Evolutionary conservation across 2,329 filamentous ascomycete genomes (phyloP), one percentile per base, ranked within the genome.

Genomic region (Sodiomyces alkalinus): DNA sequence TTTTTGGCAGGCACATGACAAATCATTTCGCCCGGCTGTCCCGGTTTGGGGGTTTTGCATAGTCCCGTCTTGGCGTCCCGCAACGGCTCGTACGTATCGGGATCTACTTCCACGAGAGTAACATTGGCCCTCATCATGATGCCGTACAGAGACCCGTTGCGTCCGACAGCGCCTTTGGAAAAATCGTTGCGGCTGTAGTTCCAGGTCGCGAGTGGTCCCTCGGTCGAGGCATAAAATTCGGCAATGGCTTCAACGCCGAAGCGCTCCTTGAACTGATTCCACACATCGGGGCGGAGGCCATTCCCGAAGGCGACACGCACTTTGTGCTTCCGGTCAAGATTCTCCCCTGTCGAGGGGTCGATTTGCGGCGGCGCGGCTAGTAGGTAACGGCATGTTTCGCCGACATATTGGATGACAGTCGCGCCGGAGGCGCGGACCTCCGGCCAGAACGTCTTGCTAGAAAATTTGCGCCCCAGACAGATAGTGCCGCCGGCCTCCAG

Each of bases 321-420:
- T 0, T 59, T 64, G 55, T 92, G 78, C 37, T 74, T 67, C 40
- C 64, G 68, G 50, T 92, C 85, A 19, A 83, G 59, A 35, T 68
- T 62, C 43, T 76, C 68, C 13, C 75, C 74, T 0, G 74, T 81
- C 6, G 46, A 47, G 0, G 74, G 62, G 39, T 83, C 74, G 16
- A 60, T 49, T 31, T 76, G 62, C 0, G 69, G 60, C 3, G 77
- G 68, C 0, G 73, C 70, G 0, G 78, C 64, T 8, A 92, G 62
- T 4, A 92, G 65, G 48, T 92, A 92, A 5, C 83, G 75, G 38
- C 82, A 77, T 1, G 81, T 87, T 51, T 92, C 83, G 29, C 83
- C 83, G 10, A 92, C 83, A 46, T 92, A 92, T 47, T 92, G 82
- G 35, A 92, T 76, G 4, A 74, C 63, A 2, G 80, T 90, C 13